phyloP scores from a whole-genome alignment of 257 asterid species.

The Datura wrightii region DNA sequence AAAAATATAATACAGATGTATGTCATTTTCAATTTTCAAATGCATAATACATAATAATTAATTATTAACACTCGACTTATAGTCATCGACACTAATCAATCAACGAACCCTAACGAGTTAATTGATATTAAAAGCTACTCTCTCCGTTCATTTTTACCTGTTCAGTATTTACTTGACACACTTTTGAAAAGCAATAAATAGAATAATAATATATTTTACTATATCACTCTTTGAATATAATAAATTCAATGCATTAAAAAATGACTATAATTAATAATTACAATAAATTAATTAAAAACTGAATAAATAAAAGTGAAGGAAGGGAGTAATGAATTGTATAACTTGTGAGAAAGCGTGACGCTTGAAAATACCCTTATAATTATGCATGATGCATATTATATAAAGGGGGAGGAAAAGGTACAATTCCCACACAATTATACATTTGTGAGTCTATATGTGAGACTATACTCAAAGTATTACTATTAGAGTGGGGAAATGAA shows the following conservation, averaged over 20 bases:
- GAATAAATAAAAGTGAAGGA: too few species aligned
- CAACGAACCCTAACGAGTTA: background rate
- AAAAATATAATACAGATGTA: background rate
- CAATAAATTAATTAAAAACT: too few species aligned
- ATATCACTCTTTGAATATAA: too few species aligned
- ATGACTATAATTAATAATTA: too few species aligned
- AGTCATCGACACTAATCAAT: background rate
- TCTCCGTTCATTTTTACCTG: too few species aligned
- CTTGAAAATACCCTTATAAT: background rate
- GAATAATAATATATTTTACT: too few species aligned
- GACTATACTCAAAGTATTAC: background rate
- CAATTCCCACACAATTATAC: background rate
- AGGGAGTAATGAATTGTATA: background rate
- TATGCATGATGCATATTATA: background rate
- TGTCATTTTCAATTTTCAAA: background rate
- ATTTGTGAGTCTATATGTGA: background rate
- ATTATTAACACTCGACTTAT: background rate
- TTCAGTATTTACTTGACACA: too few species aligned
- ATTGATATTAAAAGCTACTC: background rate
- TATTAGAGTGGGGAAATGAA: background rate
- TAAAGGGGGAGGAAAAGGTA: background rate
- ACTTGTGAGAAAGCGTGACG: slow-evolving; percentile 25
- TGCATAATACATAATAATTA: background rate
- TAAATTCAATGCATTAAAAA: too few species aligned
- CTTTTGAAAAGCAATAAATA: too few species aligned